These are phyloP conservation scores for Nannizziopsis arthrosporioides DNA, from an alignment of 2,329 filamentous ascomycete species.

Conservation along the genomic window DNA sequence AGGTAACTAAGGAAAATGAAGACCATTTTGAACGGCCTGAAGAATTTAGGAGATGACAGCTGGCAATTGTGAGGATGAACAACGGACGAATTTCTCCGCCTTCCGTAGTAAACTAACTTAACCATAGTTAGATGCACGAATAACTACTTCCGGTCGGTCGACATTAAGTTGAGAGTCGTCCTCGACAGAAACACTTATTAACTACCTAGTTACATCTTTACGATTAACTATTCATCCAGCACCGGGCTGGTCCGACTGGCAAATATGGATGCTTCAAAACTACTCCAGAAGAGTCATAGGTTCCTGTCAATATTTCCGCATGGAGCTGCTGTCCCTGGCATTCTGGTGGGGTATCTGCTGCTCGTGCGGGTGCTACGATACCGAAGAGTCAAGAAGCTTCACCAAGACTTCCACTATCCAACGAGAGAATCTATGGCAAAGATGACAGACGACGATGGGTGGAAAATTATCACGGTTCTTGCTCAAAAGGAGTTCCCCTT, in stretches of 20 bases:
- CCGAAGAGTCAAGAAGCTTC: constrained; percentile 29
- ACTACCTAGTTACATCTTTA: too few relatives aligned
- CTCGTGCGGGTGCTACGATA: constrained; percentile 29
- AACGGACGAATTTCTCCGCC: too few relatives aligned
- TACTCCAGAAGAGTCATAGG: not conserved
- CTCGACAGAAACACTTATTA: too few relatives aligned
- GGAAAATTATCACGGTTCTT: constrained; percentile 38
- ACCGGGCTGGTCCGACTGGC: not conserved
- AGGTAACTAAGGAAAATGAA: too few relatives aligned
- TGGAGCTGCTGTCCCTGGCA: not conserved
- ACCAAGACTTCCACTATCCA: constrained; percentile 35
- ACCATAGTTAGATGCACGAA: too few relatives aligned
- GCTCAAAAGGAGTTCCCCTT: constrained; percentile 46
- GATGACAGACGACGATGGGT: constrained; percentile 46
- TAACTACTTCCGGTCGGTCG: too few relatives aligned
- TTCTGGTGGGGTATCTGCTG: constrained; percentile 22
- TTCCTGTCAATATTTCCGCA: not conserved
- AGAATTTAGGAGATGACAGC: too few relatives aligned
- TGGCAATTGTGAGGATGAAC: too few relatives aligned
- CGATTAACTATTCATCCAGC: not conserved
- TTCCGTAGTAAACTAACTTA: too few relatives aligned
- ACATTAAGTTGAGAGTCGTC: not conserved
- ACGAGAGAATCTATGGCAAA: constrained; percentile 36
- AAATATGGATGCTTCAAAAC: constrained; percentile 1
- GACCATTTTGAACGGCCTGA: too few relatives aligned